phyloP scores from a whole-genome alignment of 441 rosid species.

The Cnidoscolus chayamansa region DNA sequence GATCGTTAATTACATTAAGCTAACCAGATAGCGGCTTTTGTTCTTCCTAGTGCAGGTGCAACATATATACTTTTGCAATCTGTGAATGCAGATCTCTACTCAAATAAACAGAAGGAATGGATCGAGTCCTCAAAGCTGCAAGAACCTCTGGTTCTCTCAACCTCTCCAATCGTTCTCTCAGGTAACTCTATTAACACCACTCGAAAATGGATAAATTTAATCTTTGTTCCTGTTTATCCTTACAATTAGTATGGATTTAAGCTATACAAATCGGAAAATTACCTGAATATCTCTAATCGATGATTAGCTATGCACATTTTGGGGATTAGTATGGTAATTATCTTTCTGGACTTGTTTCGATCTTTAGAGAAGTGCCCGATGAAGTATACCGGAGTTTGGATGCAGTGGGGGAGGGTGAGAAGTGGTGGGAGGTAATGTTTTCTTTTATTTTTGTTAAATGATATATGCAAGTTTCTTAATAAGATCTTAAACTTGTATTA shows the following conservation, averaged over 20 bases:
- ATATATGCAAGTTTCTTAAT: background rate
- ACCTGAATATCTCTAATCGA: too few relatives aligned
- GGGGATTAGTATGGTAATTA: background rate
- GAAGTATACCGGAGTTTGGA: constrained; percentile 65
- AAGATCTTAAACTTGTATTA: background rate
- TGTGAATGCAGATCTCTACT: background rate
- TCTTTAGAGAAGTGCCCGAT: constrained; percentile 63
- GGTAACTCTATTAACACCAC: constrained; percentile 32
- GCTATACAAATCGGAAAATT: background rate
- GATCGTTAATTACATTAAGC: too few relatives aligned
- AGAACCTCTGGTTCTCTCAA: constrained; percentile 87
- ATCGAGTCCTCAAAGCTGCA: constrained; percentile 78
- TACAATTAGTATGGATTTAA: background rate
- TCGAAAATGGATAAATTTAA: background rate
- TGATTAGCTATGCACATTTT: background rate
- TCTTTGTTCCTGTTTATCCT: background rate
- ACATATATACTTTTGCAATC: too few relatives aligned
- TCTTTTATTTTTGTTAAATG: background rate
- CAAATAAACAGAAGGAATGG: constrained; percentile 39
- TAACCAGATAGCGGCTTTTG: background rate
- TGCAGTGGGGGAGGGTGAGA: constrained; percentile 68
- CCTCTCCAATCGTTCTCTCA: constrained; percentile 86
- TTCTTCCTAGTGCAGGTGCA: background rate
- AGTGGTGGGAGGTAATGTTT: constrained; percentile 93
- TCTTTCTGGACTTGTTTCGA: background rate